A percentile compares a stretch with the other conserved stretches of the same genome.
Evolutionary conservation across 208 protist species (phyloP).

Genomic region (Blastocrithidia nonstop): DNA sequence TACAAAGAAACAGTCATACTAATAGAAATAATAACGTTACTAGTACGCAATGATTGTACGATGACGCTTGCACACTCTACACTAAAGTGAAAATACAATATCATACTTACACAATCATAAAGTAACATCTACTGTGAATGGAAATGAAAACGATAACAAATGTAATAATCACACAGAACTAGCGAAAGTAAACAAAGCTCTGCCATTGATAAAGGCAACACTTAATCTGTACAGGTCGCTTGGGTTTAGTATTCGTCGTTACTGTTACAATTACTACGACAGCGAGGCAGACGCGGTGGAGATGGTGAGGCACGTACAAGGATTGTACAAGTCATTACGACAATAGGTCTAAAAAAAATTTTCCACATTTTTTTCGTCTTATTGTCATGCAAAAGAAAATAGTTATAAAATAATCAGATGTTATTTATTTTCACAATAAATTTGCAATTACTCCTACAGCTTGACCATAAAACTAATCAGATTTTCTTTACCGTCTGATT

Average conservation of each 20-base stretch:
- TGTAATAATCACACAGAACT: neutral
- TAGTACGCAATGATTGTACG: constrained; percentile 1
- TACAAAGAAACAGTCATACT: neutral
- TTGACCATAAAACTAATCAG: too few species aligned
- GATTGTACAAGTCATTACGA: neutral
- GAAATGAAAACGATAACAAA: constrained; percentile 1
- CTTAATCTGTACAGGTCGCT: neutral
- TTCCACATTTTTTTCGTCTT: too few species aligned
- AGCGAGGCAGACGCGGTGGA: constrained; percentile 1
- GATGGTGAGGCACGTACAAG: neutral
- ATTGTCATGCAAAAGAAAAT: too few species aligned
- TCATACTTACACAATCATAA: neutral
- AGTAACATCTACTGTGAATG: neutral
- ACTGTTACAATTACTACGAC: neutral
- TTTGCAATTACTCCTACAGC: too few species aligned
- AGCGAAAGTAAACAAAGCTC: neutral
- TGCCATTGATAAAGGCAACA: neutral
- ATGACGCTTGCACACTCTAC: constrained; percentile 1
- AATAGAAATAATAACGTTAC: neutral
- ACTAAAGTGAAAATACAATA: neutral
- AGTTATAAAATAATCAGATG: too few species aligned
- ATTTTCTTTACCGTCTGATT: too few species aligned
- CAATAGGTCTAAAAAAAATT: neutral
- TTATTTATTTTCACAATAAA: too few species aligned
- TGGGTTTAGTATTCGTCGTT: neutral